Conservation (phyloP, 2,329 filamentous ascomycete species). For the Tolypocladium amazonense region DNA sequence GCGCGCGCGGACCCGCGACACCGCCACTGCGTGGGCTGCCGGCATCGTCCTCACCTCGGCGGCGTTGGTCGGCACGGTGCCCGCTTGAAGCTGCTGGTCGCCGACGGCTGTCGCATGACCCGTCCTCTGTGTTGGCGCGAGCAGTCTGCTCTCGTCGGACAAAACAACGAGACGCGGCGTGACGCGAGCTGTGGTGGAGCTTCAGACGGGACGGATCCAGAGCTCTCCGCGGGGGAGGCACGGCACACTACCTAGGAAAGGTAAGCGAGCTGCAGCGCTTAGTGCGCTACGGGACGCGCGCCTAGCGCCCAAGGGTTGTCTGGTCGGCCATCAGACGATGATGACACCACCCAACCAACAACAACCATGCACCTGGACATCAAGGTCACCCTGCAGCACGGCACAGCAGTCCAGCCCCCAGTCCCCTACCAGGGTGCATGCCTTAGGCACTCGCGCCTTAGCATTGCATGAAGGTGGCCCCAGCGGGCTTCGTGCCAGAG, state of each 20-base stretch:
- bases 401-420: background rate
- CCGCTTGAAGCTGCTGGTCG: background rate
- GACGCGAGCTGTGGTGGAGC: background rate
- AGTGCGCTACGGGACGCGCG: slow-evolving; percentile 4
- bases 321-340: background rate
- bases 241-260: background rate
- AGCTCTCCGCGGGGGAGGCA: background rate
- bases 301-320: background rate
- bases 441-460: background rate
- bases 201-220: background rate
- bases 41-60: background rate
- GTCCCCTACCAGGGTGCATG: background rate
- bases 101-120: background rate
- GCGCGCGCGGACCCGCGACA: slow-evolving; percentile 34
- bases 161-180: background rate
- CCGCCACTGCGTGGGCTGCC: slow-evolving; percentile 21
- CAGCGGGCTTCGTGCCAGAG: background rate
- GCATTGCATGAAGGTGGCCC: background rate
- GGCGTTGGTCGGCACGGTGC: background rate
- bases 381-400: background rate
- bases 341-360: background rate
- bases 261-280: slow-evolving; percentile 1
- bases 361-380: background rate
- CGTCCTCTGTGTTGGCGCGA: background rate
- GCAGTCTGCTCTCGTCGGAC: background rate